Conservation (phyloP, 495 filamentous ascomycete genomes). For the Penicillium macrosclerotiorum region DNA sequence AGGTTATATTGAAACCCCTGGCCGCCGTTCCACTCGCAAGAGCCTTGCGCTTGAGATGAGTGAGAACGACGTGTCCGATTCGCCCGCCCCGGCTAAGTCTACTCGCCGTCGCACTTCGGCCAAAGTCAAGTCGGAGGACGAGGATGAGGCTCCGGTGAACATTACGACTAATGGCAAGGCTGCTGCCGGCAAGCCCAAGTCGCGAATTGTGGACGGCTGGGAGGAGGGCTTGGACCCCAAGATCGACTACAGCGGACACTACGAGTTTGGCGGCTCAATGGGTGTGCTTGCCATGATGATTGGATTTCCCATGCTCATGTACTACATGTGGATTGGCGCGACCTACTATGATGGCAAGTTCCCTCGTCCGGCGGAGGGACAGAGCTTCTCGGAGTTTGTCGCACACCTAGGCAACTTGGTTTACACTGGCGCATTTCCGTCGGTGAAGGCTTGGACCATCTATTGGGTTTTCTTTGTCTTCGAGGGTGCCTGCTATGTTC, state of each 20-base stretch:
- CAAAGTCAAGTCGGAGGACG: conserved; percentile 34
- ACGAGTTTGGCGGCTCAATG: conserved; percentile 83
- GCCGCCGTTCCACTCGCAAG: conserved; percentile 43
- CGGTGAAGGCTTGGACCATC: conserved; percentile 75
- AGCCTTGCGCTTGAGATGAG: conserved; percentile 36
- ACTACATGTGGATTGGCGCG: conserved; percentile 97
- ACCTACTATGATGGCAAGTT: conserved; percentile 85
- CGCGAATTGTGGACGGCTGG: conserved; percentile 63
- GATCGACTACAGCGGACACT: conserved; percentile 75
- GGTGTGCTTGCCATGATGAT: conserved; percentile 85
- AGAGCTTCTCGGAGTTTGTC: conserved; percentile 67
- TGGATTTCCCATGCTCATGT: conserved; percentile 90
- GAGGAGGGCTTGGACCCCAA: conserved; percentile 67
- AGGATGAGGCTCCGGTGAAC: conserved; percentile 28
- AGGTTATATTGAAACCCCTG: conserved; percentile 58
- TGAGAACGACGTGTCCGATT: conserved; percentile 32
- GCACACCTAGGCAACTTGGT: conserved; percentile 64
- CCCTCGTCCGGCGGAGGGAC: conserved; percentile 61
- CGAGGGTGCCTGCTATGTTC: conserved; percentile 76
- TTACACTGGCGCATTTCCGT: conserved; percentile 79
- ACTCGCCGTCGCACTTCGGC: conserved; percentile 34
- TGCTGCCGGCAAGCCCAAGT: conserved; percentile 17
- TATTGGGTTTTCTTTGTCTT: conserved; percentile 92
- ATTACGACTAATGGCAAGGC: conserved; percentile 40
- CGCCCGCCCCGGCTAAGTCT: conserved; percentile 23